A percentile compares a stretch with the other conserved stretches of the same genome.
phyloP scores from a whole-genome alignment of 2,329 filamentous ascomycete species.

The Monosporascus sp. region DNA sequence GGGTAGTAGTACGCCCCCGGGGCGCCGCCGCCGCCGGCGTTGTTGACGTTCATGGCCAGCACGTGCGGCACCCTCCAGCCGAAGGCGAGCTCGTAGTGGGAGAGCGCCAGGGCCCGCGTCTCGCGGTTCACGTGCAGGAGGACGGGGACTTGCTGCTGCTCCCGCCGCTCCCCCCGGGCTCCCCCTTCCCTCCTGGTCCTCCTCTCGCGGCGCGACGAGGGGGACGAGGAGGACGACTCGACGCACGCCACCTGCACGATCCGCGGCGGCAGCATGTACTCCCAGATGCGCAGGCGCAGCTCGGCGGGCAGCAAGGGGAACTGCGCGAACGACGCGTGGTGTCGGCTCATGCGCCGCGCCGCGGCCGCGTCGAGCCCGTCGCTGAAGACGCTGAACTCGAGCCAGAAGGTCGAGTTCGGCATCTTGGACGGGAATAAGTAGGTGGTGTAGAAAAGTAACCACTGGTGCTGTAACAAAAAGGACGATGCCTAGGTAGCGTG shows the following conservation, averaged over 20 bases:
- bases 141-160: conserved; percentile 29
- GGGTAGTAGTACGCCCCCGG: not conserved
- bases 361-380: conserved; percentile 30
- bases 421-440: not conserved
- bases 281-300: conserved; percentile 45
- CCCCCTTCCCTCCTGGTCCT: conserved; percentile 3
- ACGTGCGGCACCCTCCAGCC: conserved; percentile 41
- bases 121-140: conserved; percentile 42
- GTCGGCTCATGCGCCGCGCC: conserved; percentile 7
- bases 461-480: not conserved
- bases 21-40: not conserved
- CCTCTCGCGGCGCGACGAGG: conserved; percentile 11
- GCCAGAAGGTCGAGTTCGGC: conserved; percentile 30
- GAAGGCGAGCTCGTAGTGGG: conserved; percentile 42
- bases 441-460: not conserved
- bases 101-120: conserved; percentile 35
- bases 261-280: conserved; percentile 38
- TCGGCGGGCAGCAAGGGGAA: conserved; percentile 42
- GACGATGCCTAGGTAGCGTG: not conserved
- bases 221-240: conserved; percentile 21
- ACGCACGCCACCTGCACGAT: conserved; percentile 40
- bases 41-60: conserved; percentile 17
- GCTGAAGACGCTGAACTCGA: conserved; percentile 41
- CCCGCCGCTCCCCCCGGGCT: conserved; percentile 12
- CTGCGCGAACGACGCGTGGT: conserved; percentile 14